A percentile compares a stretch with the other conserved stretches of the same genome.
Evolutionary conservation across 371 early-diverging fungal species (phyloP).

Genomic region (Blyttiomyces sp.): DNA sequence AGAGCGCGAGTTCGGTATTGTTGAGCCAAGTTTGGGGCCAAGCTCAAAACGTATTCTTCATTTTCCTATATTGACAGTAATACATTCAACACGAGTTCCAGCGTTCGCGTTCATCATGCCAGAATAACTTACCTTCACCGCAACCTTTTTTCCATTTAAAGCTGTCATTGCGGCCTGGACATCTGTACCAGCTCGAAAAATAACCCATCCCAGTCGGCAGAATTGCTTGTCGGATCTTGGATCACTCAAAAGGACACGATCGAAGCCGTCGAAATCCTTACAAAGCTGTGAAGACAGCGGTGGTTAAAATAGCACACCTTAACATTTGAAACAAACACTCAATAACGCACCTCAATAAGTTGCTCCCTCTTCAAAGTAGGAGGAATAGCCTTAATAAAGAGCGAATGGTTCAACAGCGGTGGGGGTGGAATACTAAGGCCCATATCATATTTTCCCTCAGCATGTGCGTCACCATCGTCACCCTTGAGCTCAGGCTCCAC

Average conservation of each 20-base stretch:
- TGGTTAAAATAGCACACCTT: neutral
- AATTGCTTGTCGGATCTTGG: slow-evolving; percentile 80
- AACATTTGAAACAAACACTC: neutral
- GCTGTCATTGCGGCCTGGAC: slow-evolving; percentile 65
- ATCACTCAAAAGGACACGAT: slow-evolving; percentile 81
- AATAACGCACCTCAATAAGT: slow-evolving; percentile 65
- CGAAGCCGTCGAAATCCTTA: slow-evolving; percentile 69
- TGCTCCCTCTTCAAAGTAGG: slow-evolving; percentile 69
- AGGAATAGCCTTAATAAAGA: slow-evolving; percentile 83
- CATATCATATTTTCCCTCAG: neutral
- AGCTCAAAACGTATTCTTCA: slow-evolving; percentile 72
- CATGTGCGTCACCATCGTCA: slow-evolving; percentile 1
- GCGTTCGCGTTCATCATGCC: neutral
- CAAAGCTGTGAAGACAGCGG: slow-evolving; percentile 53
- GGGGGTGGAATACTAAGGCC: no score
- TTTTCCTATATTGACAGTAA: slow-evolving; percentile 45
- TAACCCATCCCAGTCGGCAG: slow-evolving; percentile 90
- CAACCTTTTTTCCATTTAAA: slow-evolving; percentile 57
- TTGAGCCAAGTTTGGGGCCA: slow-evolving; percentile 59
- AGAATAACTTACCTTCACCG: slow-evolving; percentile 15
- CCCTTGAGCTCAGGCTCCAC: no score
- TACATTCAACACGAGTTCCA: no score
- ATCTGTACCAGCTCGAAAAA: slow-evolving; percentile 78
- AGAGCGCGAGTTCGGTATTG: slow-evolving; percentile 55
- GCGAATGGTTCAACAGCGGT: no score